phyloP scores from a whole-genome alignment of 495 filamentous ascomycete species.

The Pyrenopolyporus hunteri region DNA sequence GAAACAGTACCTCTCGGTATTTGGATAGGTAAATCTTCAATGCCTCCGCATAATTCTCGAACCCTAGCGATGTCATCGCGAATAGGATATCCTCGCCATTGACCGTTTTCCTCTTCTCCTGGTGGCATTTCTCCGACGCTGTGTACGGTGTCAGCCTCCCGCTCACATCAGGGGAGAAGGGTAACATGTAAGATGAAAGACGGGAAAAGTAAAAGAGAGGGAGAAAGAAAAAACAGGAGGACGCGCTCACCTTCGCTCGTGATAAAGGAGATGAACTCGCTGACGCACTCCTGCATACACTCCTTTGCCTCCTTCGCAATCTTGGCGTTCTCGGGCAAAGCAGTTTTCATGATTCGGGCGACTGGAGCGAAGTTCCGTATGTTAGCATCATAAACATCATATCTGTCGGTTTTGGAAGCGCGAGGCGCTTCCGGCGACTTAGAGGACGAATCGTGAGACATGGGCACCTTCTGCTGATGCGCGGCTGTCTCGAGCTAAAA shows the following conservation, averaged over 20 bases:
- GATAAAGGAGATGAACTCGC: slow-evolving; percentile 99
- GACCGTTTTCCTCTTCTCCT: slow-evolving; percentile 98
- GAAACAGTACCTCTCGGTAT: slow-evolving; percentile 88
- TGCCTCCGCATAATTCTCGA: slow-evolving; percentile 98
- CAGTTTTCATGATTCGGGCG: slow-evolving; percentile 98
- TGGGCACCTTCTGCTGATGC: slow-evolving; percentile 46
- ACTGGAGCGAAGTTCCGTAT: slow-evolving; percentile 89
- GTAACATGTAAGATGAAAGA: too few species aligned
- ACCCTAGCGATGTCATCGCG: slow-evolving; percentile 97
- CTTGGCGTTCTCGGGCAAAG: slow-evolving; percentile 96
- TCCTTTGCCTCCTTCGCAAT: slow-evolving; percentile 99
- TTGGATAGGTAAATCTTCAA: slow-evolving; percentile 97
- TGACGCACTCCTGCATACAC: slow-evolving; percentile 99
- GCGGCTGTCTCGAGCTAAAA: slow-evolving; percentile 42
- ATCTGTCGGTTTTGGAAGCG: slow-evolving; percentile 55
- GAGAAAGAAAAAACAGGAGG: slow-evolving; percentile 12
- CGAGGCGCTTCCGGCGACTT: slow-evolving; percentile 52
- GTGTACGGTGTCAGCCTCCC: slow-evolving; percentile 43
- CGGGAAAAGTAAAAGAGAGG: slow-evolving; percentile 15
- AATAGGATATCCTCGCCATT: slow-evolving; percentile 99
- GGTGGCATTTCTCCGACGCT: slow-evolving; percentile 99
- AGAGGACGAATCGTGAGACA: slow-evolving; percentile 62
- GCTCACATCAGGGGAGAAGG: slow-evolving; percentile 24
- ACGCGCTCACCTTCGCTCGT: slow-evolving; percentile 84
- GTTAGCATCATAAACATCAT: slow-evolving; percentile 77